Evolutionary conservation across 768 basidiomycete species (phyloP), one percentile per base, ranked within the genome.

Genomic region (Chiua virens): DNA sequence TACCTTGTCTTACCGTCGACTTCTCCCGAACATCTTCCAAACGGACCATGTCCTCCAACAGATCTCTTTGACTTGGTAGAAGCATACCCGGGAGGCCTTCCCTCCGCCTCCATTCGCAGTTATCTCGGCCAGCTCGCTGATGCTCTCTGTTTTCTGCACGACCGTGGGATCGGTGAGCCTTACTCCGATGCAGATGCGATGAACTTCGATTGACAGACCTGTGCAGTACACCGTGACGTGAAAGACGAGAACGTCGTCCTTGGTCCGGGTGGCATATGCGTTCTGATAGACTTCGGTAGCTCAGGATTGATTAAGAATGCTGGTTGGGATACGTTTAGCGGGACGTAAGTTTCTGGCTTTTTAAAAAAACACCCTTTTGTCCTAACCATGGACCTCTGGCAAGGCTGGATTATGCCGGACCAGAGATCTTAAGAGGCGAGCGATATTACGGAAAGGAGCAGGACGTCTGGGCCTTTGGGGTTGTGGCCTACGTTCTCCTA

Each of bases 31-130:
- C 79, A 73, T 35, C 66, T 63, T 20, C 78, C 79, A 4, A 72
- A 77, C 57, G 74, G 81, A 53, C 75, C 80, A 2, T 62, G 79
- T 5, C 81, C 81, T 30, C 83, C 82, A 5, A 87, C 79, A 47
- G 96, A 99, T 72, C 80, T 99, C 4, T 99, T 99, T 67, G 96
- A 99, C 68, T 76, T 96, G 27, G 96, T 99, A 28, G 96, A 99
- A 69, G 74, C 77, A 34, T 89, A 85, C 57, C 96, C 96, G 5
- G 79, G 86, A 21, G 97, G 96, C 9, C 79, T 99, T 8, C 85
- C 89, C 0, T 74, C 92, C 0, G 72, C 73, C 56, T 79, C 83
- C 48, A 77, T 93, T 51, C 80, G 93, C 58, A 88, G 82, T 42
- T 92, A 97, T 65, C 79, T 99, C 4, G 90, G 93, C 30, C 96